phyloP scores from a whole-genome alignment of 169 alveolate species.

The Plasmodium gallinaceum region DNA sequence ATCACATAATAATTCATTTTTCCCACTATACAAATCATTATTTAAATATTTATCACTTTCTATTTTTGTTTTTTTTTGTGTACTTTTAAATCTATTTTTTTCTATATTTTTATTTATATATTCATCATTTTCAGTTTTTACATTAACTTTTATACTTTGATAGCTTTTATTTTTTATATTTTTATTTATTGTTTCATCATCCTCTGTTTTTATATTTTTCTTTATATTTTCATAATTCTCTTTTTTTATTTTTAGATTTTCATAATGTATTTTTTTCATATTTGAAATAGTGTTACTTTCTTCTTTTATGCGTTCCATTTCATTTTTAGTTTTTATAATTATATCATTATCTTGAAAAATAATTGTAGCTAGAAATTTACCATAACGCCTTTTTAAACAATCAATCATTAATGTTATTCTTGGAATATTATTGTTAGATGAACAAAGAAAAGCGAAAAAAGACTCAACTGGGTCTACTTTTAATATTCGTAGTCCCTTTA shows the following conservation, averaged over 20 bases:
- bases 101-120: background rate
- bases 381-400: slow-evolving; percentile 78
- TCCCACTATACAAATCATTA: background rate
- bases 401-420: slow-evolving; percentile 82
- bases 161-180: background rate
- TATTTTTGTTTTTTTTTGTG: background rate
- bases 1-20: background rate
- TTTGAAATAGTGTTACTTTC: background rate
- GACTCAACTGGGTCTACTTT: slow-evolving; percentile 84
- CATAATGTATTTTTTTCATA: background rate
- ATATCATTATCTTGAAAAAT: slow-evolving; percentile 27
- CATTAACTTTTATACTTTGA: background rate
- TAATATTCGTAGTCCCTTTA: slow-evolving; percentile 81
- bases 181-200: background rate
- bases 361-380: slow-evolving; percentile 75
- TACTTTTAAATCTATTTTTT: background rate
- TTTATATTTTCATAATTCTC: background rate
- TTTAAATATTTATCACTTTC: background rate
- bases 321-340: slow-evolving; percentile 4
- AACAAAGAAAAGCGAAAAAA: slow-evolving; percentile 85
- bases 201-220: background rate
- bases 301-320: slow-evolving; percentile 40
- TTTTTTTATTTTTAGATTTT: background rate
- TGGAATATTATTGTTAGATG: slow-evolving; percentile 87
- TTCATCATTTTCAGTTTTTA: background rate